Evolutionary conservation across 2,329 filamentous ascomycete species (phyloP).

Genomic region (Fusarium penzigii): DNA sequence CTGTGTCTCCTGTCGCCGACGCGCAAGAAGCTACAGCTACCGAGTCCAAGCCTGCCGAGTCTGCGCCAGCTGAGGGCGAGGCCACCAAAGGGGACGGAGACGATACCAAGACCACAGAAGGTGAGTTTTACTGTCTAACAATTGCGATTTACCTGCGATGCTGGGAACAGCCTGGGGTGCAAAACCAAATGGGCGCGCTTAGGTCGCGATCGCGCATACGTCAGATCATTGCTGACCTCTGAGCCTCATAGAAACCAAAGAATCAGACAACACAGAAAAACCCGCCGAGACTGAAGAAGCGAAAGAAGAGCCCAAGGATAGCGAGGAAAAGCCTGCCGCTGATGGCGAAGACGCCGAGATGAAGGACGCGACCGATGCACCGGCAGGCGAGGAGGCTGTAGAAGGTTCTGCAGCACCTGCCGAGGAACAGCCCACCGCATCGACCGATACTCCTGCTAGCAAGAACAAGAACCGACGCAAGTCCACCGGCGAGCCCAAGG

Average conservation of each 20-base stretch:
- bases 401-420: slow-evolving; percentile 26
- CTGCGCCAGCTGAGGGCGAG: slow-evolving; percentile 24
- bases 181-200: slow-evolving; percentile 14
- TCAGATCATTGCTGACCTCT: slow-evolving; percentile 30
- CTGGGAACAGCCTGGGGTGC: slow-evolving; percentile 5
- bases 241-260: slow-evolving; percentile 29
- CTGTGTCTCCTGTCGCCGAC: slow-evolving; percentile 33
- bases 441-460: slow-evolving; percentile 31
- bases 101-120: slow-evolving; percentile 31
- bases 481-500: slow-evolving; percentile 70
- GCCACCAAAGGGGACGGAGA: slow-evolving; percentile 22
- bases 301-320: slow-evolving; percentile 30
- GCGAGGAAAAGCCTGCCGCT: slow-evolving; percentile 26
- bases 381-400: slow-evolving; percentile 32
- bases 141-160: slow-evolving; percentile 5
- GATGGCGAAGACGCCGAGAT: slow-evolving; percentile 56
- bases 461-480: slow-evolving; percentile 66
- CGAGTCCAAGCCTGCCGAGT: slow-evolving; percentile 25
- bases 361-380: slow-evolving; percentile 36
- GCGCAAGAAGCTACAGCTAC: slow-evolving; percentile 31
- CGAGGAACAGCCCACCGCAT: slow-evolving; percentile 28
- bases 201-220: slow-evolving; percentile 23
- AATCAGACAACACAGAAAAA: slow-evolving; percentile 32
- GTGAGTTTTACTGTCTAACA: slow-evolving; percentile 29
- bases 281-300: slow-evolving; percentile 29